Evolutionary conservation across 139 green algal genomes (phyloP), one percentile per base, ranked within the genome.

Genomic region (Coelastrella sp.): DNA sequence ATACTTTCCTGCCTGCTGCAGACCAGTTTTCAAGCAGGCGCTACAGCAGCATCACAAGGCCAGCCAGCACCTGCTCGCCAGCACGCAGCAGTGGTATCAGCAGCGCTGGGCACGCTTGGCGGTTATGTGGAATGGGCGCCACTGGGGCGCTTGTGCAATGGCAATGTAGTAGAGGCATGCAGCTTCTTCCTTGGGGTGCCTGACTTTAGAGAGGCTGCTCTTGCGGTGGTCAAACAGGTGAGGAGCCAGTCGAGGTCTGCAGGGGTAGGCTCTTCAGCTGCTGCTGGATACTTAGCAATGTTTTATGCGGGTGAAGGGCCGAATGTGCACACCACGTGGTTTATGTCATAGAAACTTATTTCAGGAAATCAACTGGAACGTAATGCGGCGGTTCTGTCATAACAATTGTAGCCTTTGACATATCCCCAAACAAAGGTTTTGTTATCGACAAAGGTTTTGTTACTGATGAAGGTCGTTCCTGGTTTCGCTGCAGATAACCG

Each of bases 51-150:
- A 75, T 78, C 89, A 24, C 75, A 84, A 11, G 84, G 82, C 12
- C 27, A 93, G 12, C 49, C 72, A 4, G 93, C 90, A 12, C 35
- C 82, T 14, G 89, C 92, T 27, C 70, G 80, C 10, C 61, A 82
- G 56, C 93, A 97, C 74, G 91, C 91, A 27, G 78, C 82, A 59
- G 95, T 93, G 25, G 94, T 97, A 4, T 91, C 89, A 19, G 93
- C 93, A 35, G 95, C 93, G 5, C 88, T 97, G 10, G 92, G 88
- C 89, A 85, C 82, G 68, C 88, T 92, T 57, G n/a, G 22, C 27
- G n/a, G 49, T 63, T 92, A 85, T 92, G 94, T 95, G 72, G 96
- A 97, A 87, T 98, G 96, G 96, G 94, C 95, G 11, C 96, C 96
- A 4, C 92, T 97, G 91, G 90, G 82, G 15, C 88, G 89, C 5